Evolutionary conservation across 208 protist genomes (phyloP), one percentile per base, ranked within the genome.

Genomic region (Trypanosoma cruzi): DNA sequence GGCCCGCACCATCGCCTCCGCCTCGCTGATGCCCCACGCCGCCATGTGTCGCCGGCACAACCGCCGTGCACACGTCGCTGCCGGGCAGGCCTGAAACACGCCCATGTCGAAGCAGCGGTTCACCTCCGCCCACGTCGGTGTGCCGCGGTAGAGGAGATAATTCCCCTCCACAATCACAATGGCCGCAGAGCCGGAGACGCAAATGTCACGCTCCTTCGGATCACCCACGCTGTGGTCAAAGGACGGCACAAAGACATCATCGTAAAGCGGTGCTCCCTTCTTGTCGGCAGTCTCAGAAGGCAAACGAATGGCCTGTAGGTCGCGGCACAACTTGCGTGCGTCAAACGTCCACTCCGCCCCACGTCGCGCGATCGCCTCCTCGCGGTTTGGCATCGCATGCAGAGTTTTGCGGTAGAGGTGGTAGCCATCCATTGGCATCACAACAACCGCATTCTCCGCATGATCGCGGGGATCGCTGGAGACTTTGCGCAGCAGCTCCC

Each of bases 401-500:
- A 95, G 75, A 54, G 82, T 74, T 14, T 22, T 24, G n/a, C 78
- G 71, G 59, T 85, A 89, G 36, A 82, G 50, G 69, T 95, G 89
- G 71, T 95, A 95, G 57, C 89, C 89, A 68, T 95, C 89, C 86
- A 93, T 90, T 22, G 86, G 80, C 83, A 95, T 92, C 36, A 88
- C 73, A 56, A 82, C 64, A 81, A 80, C 76, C 68, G 71, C 56
- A 4, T 54, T 37, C 20, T 14, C 53, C 5, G 34, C 52, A 42
- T 61, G 58, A 36, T 73, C 62, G 0, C 29, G 48, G 20, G 61
- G 60, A 13, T 73, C 71, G 24, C 5, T 63, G 36, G 28, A 78
- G 61, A n/a, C 49, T 22, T 4, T 59, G 10, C 5, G 31, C 36
- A 87, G 66, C 18, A 54, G 32, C n/a, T 28, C 32, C 11, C 77